A percentile compares a stretch with the other conserved stretches of the same genome.
Evolutionary conservation across 148 eudicot species (phyloP).

Genomic region (Camellia japonica): DNA sequence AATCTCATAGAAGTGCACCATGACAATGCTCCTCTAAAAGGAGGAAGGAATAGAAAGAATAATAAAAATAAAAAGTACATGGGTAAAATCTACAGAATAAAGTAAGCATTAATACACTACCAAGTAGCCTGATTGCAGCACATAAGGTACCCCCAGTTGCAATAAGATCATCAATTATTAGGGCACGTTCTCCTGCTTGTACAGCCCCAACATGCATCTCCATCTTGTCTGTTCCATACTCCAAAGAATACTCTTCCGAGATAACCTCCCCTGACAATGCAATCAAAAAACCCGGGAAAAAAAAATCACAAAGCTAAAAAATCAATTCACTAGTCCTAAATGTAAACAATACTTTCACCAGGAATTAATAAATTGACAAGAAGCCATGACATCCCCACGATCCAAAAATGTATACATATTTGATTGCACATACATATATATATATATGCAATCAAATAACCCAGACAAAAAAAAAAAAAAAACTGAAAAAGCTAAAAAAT

Average conservation of each 20-base stretch:
- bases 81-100: neutral
- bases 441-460: neutral
- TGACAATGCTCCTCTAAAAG: neutral
- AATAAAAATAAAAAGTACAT: neutral
- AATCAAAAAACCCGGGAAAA: neutral
- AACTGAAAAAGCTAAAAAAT: neutral
- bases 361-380: neutral
- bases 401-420: neutral
- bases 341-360: neutral
- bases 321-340: neutral
- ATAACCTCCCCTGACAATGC: slow-evolving; percentile 74
- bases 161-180: slow-evolving; percentile 88
- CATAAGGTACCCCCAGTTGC: slow-evolving; percentile 93
- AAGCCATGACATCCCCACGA: neutral
- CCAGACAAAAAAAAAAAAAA: neutral
- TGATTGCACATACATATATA: neutral
- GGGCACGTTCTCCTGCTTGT: slow-evolving; percentile 81
- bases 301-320: neutral
- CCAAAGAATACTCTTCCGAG: slow-evolving; percentile 88
- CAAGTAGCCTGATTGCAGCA: slow-evolving; percentile 84
- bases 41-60: neutral
- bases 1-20: neutral
- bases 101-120: slow-evolving; percentile 29
- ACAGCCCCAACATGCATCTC: slow-evolving; percentile 99
- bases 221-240: slow-evolving; percentile 87